These are phyloP conservation scores for Moricandia arvensis DNA, from an alignment of 345 rosid species.

Conservation along the genomic window DNA sequence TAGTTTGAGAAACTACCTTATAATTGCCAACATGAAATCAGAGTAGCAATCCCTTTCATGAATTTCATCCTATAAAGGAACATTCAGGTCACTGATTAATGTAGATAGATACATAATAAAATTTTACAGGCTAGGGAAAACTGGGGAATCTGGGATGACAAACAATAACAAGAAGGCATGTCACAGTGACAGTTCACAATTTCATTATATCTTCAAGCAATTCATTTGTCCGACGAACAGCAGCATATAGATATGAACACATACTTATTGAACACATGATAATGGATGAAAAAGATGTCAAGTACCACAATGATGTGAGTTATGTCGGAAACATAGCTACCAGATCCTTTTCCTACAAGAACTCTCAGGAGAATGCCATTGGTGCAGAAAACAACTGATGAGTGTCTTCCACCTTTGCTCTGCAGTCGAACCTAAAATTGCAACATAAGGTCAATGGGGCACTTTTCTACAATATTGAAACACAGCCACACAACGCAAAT, in stretches of 20 bases:
- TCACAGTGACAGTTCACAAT: slow-evolving; percentile 4
- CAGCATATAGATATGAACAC: slow-evolving; percentile 7
- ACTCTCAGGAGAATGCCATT: slow-evolving; percentile 85
- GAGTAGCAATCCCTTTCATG: slow-evolving; percentile 96
- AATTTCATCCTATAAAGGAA: slow-evolving; percentile 80
- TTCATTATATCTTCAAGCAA: not conserved
- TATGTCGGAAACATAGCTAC: slow-evolving; percentile 52
- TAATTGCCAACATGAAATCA: slow-evolving; percentile 88
- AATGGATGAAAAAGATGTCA: slow-evolving; percentile 12
- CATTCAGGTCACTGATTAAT: slow-evolving; percentile 27
- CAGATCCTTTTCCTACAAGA: slow-evolving; percentile 60
- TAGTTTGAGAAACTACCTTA: slow-evolving; percentile 57
- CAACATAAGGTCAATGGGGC: slow-evolving; percentile 22
- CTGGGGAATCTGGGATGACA: not conserved
- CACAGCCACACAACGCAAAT: slow-evolving; percentile 1
- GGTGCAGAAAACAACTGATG: slow-evolving; percentile 91
- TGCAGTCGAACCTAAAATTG: slow-evolving; percentile 74
- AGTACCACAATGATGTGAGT: slow-evolving; percentile 96
- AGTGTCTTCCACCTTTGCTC: slow-evolving; percentile 82
- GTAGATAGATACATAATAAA: slow-evolving; percentile 19
- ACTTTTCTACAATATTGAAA: not conserved
- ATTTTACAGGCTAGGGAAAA: not conserved
- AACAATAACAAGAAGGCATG: slow-evolving; percentile 7
- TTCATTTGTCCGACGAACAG: not conserved
- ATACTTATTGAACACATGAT: not conserved